These are phyloP conservation scores for Bidens hawaiensis DNA, from an alignment of 140 eudicot species.

Conservation along the genomic window DNA sequence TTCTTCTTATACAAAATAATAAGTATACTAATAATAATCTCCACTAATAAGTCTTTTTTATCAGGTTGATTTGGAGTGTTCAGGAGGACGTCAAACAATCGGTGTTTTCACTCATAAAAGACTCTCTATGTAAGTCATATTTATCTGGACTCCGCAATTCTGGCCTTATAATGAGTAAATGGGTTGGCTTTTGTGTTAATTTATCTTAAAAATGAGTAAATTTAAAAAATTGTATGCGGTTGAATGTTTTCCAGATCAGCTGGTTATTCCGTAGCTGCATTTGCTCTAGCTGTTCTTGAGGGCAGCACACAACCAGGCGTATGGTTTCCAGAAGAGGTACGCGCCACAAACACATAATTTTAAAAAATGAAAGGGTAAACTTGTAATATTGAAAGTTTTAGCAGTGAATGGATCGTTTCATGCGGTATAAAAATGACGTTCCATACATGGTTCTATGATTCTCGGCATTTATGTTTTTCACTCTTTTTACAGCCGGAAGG, in stretches of 20 bases:
- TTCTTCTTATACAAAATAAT: not conserved
- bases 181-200: not conserved
- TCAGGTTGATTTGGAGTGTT: conserved; percentile 92
- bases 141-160: not conserved
- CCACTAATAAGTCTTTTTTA: not conserved
- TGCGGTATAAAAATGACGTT: too few relatives aligned
- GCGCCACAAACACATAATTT: conserved; percentile 4
- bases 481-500: conserved; percentile 67
- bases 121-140: conserved; percentile 59
- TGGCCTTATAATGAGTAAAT: not conserved
- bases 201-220: not conserved
- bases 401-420: too few relatives aligned
- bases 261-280: conserved; percentile 77
- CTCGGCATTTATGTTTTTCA: conserved; percentile 9
- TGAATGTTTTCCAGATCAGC: conserved; percentile 61
- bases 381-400: not conserved
- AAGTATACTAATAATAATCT: not conserved
- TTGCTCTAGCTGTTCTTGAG: conserved; percentile 81
- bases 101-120: conserved; percentile 79
- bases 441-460: too few relatives aligned
- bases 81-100: conserved; percentile 68
- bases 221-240: not conserved
- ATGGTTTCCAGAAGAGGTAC: conserved; percentile 99
- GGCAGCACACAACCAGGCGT: conserved; percentile 96
- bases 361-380: not conserved